phyloP scores from a whole-genome alignment of 257 asterid species.

The Nicotiana tabacum region DNA sequence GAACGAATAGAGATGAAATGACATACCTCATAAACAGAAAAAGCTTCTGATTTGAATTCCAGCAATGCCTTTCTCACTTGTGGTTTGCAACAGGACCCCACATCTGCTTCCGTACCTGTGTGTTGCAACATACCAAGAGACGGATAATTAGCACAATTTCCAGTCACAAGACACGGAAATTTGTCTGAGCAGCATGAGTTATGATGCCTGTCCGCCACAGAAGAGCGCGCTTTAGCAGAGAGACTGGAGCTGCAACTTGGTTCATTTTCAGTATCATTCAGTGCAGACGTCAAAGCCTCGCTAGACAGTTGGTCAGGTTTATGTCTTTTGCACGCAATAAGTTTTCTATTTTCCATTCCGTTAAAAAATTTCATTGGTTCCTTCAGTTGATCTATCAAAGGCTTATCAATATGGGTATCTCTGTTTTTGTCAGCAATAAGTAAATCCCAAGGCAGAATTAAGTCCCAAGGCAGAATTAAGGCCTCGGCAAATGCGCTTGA shows the following conservation, averaged over 20 bases:
- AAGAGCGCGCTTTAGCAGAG: slow-evolving; percentile 18
- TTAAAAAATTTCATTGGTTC: slow-evolving; percentile 20
- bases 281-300: slow-evolving; percentile 19
- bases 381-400: slow-evolving; percentile 24
- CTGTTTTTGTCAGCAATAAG: slow-evolving; percentile 40
- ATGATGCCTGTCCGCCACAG: slow-evolving; percentile 8
- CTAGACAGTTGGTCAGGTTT: slow-evolving; percentile 29
- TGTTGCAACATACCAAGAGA: slow-evolving; percentile 42
- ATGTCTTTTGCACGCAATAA: slow-evolving; percentile 39
- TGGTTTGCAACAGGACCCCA: slow-evolving; percentile 33
- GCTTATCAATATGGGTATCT: slow-evolving; percentile 19
- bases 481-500: slow-evolving; percentile 67
- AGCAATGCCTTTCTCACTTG: slow-evolving; percentile 46
- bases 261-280: slow-evolving; percentile 24
- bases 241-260: slow-evolving; percentile 16
- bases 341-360: slow-evolving; percentile 14
- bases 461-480: slow-evolving; percentile 69
- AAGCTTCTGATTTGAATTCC: slow-evolving; percentile 55
- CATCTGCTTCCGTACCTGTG: slow-evolving; percentile 28
- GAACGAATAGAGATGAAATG: not conserved
- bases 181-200: slow-evolving; percentile 24
- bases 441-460: slow-evolving; percentile 79
- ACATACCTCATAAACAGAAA: slow-evolving; percentile 54
- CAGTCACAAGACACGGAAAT: slow-evolving; percentile 45
- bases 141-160: slow-evolving; percentile 26